Evolutionary conservation across 805 yeast species (phyloP), one percentile per base, ranked within the genome.

Genomic region (Ogataea trehaloabstinens): DNA sequence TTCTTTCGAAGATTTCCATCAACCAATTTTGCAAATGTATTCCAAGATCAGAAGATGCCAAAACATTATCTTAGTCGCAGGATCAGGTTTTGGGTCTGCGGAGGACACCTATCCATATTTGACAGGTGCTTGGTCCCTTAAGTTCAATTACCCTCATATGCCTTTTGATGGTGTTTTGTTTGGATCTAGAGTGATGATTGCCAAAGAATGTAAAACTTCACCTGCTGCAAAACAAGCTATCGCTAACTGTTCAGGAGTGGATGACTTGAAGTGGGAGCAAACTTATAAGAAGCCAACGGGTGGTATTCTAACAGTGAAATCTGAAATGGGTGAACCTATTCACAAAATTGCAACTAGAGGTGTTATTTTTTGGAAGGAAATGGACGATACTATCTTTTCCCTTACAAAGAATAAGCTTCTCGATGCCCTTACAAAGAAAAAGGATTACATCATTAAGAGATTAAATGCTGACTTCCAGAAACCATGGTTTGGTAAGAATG

Each of bases 281-380:
- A 87, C 97, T 34, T 93, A 93, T 73, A 85, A 85, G 71, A 83
- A 83, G 60, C 91, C 96, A 58, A 82, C 97, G 44, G 99, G 99
- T 71, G 99, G 99, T 67, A 80, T 93, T 51, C 73, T 93, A 53
- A 91, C 99, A 40, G 99, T 93, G 46, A 76, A 86, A 62, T 91
- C 98, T 13, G 99, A 93, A 73, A 93, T 93, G 99, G 99, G 99
- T 62, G 99, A 93, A 73, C 99, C 99, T 59, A 93, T 93, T 60
- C 99, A 93, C 70, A 93, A 93, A 73, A 78, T 93, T 52, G 98
- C 99, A 21, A 93, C 99, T 42, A 83, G 99, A 64, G 97, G 96
- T 74, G 98, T 93, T 44, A 62, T 86, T 67, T 80, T 93, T 63
- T 93, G 99, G 99, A 86, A 88, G 64, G 98, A 93, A 70, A 73